Evolutionary conservation across 1,139 yeast genomes (phyloP).

Genomic region (Sugiyamaella japonica): DNA sequence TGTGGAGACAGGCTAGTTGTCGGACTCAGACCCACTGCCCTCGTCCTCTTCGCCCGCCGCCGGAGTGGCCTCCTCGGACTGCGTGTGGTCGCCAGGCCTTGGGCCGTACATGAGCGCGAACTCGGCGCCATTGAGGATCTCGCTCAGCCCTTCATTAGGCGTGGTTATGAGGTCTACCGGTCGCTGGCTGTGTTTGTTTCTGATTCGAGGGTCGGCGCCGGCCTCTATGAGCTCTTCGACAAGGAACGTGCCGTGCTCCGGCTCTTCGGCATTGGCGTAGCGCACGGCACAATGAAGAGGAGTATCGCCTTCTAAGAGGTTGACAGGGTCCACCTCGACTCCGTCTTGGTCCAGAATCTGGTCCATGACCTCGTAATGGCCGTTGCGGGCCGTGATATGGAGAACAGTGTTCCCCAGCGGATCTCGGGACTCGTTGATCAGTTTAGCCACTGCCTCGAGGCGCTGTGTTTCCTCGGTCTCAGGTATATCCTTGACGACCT

Average conservation of each 20-base stretch:
- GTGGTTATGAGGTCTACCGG: constrained; percentile 70
- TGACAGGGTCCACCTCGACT: constrained; percentile 81
- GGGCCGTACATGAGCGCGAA: constrained; percentile 51
- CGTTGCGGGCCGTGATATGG: constrained; percentile 78
- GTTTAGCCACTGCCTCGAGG: constrained; percentile 46
- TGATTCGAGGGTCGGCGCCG: constrained; percentile 76
- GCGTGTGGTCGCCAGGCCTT: constrained; percentile 26
- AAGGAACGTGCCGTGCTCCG: constrained; percentile 81
- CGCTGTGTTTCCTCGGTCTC: constrained; percentile 31
- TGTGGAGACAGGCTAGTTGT: constrained; percentile 9
- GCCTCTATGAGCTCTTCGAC: constrained; percentile 84
- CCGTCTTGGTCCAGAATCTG: constrained; percentile 82
- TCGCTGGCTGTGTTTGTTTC: constrained; percentile 60
- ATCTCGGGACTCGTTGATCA: constrained; percentile 72
- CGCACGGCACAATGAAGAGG: constrained; percentile 86
- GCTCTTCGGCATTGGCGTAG: constrained; percentile 65
- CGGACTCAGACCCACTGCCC: constrained; percentile 25
- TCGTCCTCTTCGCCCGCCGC: constrained; percentile 12
- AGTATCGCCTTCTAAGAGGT: constrained; percentile 73
- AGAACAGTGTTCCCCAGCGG: constrained; percentile 80
- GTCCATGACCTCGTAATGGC: constrained; percentile 82
- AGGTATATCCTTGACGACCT: constrained; percentile 36
- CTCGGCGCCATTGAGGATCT: constrained; percentile 78
- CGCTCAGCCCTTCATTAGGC: constrained; percentile 54
- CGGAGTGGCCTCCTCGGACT: constrained; percentile 10